These are phyloP conservation scores for Westerdykella ornata DNA, from an alignment of 2,329 filamentous ascomycete species.

Conservation along the genomic window DNA sequence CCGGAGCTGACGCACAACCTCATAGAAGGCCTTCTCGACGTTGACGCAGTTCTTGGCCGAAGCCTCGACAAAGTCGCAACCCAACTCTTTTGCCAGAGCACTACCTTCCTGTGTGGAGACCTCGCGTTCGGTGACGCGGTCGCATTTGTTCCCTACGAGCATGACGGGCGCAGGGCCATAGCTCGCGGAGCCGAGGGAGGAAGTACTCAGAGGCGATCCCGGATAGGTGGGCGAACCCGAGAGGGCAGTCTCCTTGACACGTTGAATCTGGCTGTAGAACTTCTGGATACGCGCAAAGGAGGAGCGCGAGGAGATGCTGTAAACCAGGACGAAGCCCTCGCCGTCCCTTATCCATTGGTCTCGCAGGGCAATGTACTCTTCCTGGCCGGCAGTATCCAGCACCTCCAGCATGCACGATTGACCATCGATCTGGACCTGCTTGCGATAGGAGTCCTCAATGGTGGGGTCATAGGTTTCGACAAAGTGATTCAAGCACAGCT, in stretches of 20 bases:
- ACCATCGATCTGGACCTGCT: constrained; percentile 76
- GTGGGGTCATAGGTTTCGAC: constrained; percentile 79
- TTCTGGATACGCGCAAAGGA: constrained; percentile 92
- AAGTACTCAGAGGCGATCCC: constrained; percentile 61
- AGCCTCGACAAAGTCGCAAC: constrained; percentile 94
- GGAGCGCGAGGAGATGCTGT: constrained; percentile 94
- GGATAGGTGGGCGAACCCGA: constrained; percentile 69
- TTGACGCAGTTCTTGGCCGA: constrained; percentile 98
- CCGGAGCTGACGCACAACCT: constrained; percentile 86
- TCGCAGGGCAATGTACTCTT: constrained; percentile 93
- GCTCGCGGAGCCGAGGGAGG: constrained; percentile 46
- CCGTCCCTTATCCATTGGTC: constrained; percentile 99
- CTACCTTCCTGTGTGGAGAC: constrained; percentile 95
- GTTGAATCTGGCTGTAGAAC: constrained; percentile 94
- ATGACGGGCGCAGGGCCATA: constrained; percentile 81
- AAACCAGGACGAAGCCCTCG: constrained; percentile 94
- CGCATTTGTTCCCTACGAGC: constrained; percentile 98
- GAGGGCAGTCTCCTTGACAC: constrained; percentile 82
- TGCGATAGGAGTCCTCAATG: constrained; percentile 63
- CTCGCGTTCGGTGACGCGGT: constrained; percentile 89
- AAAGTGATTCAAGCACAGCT: constrained; percentile 97
- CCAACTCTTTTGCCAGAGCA: constrained; percentile 81
- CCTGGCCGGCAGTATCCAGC: constrained; percentile 92
- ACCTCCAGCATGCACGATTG: constrained; percentile 97
- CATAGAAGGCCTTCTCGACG: constrained; percentile 96